Evolutionary conservation across 805 yeast species (phyloP).

Genomic region (Saturnispora besseyi): DNA sequence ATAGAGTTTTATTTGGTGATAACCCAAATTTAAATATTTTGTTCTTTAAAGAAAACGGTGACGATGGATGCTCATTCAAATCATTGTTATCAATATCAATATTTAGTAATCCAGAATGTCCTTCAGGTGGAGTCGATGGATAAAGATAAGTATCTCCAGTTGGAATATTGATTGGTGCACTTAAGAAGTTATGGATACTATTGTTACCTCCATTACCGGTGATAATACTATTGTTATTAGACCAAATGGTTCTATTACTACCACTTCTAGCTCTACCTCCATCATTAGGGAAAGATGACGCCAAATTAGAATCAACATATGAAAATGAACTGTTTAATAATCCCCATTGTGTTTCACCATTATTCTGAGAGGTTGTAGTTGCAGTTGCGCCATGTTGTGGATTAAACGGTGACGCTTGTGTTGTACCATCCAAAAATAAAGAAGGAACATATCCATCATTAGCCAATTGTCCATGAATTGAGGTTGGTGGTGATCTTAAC

Average conservation of each 20-base stretch:
- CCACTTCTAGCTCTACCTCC: conserved; percentile 1
- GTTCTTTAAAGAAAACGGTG: conserved; percentile 32
- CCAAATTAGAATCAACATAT: background rate
- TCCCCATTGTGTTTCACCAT: background rate
- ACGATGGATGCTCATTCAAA: conserved; percentile 16
- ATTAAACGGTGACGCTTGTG: conserved; percentile 13
- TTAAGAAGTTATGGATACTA: conserved; percentile 4
- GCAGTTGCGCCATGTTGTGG: background rate
- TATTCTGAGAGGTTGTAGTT: background rate
- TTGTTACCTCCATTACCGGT: conserved; percentile 13
- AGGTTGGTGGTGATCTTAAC: conserved; percentile 6
- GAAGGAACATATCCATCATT: background rate
- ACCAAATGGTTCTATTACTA: conserved; percentile 8
- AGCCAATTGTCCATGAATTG: background rate
- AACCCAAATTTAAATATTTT: conserved; percentile 31
- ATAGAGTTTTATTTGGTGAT: conserved; percentile 24
- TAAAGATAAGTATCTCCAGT: background rate
- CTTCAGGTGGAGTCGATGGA: background rate
- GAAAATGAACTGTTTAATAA: conserved; percentile 1
- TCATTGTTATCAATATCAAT: background rate
- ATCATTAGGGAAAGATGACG: background rate
- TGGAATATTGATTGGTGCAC: conserved; percentile 10
- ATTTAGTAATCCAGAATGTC: background rate
- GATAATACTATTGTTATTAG: conserved; percentile 2
- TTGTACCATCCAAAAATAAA: conserved; percentile 12